Evolutionary conservation across 2,329 filamentous ascomycete genomes (phyloP).

Genomic region (Colletotrichum sp.): DNA sequence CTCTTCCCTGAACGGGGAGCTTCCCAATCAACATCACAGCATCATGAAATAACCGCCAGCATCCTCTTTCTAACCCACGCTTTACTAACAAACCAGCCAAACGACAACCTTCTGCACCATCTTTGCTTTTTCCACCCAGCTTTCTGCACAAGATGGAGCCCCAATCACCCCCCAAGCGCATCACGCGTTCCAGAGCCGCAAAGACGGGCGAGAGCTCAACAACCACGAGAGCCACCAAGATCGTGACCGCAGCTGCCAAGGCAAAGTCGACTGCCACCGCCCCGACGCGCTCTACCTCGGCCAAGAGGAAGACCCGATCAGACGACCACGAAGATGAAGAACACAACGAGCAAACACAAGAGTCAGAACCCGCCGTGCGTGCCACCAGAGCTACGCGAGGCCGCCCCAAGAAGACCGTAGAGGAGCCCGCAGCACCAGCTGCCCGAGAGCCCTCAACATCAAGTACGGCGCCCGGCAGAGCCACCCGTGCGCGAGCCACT

Average conservation of each 20-base stretch:
- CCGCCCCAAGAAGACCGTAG: conserved; percentile 47
- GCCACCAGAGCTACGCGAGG: conserved; percentile 49
- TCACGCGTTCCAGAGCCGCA: conserved; percentile 57
- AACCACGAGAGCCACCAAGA: conserved; percentile 44
- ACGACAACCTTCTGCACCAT: not conserved
- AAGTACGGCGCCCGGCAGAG: conserved; percentile 26
- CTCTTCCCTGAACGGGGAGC: conserved; percentile 7
- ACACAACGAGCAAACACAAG: conserved; percentile 33
- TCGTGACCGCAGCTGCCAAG: conserved; percentile 54
- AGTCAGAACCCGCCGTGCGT: conserved; percentile 31
- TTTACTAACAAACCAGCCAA: conserved; percentile 15
- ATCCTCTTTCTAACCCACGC: not conserved
- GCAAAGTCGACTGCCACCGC: conserved; percentile 42
- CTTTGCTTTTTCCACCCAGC: not conserved
- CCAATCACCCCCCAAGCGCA: conserved; percentile 62
- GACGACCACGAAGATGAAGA: conserved; percentile 60
- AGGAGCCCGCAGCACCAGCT: conserved; percentile 3
- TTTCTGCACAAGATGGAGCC: conserved; percentile 47
- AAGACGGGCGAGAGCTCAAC: conserved; percentile 41
- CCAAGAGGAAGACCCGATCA: conserved; percentile 59
- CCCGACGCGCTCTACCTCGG: conserved; percentile 28
- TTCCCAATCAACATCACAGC: not conserved
- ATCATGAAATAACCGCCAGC: conserved; percentile 9
- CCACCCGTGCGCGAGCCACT: conserved; percentile 31
- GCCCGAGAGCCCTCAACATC: conserved; percentile 10